Percentiles rank a stretch among this genome's conserved stretches.
phyloP scores from a whole-genome alignment of 2,329 filamentous ascomycete species.

The Aspergillus hiratsukae region DNA sequence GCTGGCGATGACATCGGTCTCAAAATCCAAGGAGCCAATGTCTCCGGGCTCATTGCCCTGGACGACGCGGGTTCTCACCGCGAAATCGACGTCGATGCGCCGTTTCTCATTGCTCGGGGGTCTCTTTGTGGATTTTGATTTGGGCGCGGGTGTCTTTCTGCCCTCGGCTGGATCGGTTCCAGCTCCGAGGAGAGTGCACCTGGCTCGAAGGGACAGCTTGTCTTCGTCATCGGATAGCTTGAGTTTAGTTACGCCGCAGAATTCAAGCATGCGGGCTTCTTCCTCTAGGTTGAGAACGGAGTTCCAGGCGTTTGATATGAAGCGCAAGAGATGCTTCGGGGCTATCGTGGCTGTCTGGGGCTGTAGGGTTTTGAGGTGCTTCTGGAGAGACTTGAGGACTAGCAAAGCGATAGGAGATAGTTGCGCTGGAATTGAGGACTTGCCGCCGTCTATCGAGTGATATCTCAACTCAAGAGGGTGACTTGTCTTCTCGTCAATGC shows the following conservation, averaged over 20 bases:
- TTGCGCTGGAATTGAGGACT: constrained; percentile 6
- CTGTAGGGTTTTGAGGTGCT: constrained; percentile 31
- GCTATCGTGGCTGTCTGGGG: constrained; percentile 26
- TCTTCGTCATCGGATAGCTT: constrained; percentile 25
- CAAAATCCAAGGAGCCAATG: constrained; percentile 30
- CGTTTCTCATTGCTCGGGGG: constrained; percentile 8
- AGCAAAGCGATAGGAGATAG: constrained; percentile 37
- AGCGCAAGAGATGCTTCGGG: constrained; percentile 37
- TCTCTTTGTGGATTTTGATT: constrained; percentile 12
- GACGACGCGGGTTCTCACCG: constrained; percentile 27
- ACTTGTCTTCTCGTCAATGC: constrained; percentile 17
- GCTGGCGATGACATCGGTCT: constrained; percentile 35
- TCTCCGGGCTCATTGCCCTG: constrained; percentile 11
- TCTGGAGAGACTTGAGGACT: constrained; percentile 40
- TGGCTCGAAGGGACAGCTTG: constrained; percentile 27
- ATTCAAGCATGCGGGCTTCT: constrained; percentile 42
- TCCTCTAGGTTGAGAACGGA: constrained; percentile 36
- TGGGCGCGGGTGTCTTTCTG: constrained; percentile 7
- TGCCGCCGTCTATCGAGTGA: constrained; percentile 18
- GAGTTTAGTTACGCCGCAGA: constrained; percentile 42
- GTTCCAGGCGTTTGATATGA: constrained; percentile 42
- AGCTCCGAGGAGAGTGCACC: constrained; percentile 36
- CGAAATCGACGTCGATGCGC: constrained; percentile 40
- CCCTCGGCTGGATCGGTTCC: constrained; percentile 12
- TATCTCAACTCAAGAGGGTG: constrained; percentile 34